Percentiles rank a stretch among this genome's conserved stretches.
Conservation (phyloP, 2,329 filamentous ascomycete genomes). For the Colletotrichum sp. region DNA sequence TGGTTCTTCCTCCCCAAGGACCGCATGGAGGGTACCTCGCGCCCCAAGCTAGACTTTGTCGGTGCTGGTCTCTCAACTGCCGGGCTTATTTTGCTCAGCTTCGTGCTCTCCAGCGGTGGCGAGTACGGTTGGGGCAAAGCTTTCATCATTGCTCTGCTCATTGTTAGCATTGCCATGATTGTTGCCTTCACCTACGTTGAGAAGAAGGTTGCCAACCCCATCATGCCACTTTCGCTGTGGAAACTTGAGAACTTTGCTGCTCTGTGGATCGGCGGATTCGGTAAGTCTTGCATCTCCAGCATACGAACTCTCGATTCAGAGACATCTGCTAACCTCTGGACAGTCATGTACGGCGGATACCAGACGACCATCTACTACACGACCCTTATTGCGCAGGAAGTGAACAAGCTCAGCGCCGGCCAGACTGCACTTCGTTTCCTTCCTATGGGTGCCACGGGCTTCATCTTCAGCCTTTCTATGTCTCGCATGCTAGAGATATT, state of each 20-base stretch:
- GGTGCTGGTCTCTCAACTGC: conserved; percentile 45
- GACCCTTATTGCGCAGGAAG: conserved; percentile 12
- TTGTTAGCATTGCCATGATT: conserved; percentile 41
- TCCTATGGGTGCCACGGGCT: conserved; percentile 9
- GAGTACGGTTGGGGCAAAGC: conserved; percentile 49
- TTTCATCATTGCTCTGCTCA: conserved; percentile 46
- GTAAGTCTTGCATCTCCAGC: not conserved
- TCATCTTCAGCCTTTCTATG: conserved; percentile 15
- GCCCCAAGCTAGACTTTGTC: conserved; percentile 42
- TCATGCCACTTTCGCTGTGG: conserved; percentile 51
- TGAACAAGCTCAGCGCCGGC: conserved; percentile 10
- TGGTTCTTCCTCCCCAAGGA: conserved; percentile 41
- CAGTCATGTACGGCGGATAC: conserved; percentile 16
- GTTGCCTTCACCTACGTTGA: conserved; percentile 42
- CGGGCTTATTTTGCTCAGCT: conserved; percentile 46
- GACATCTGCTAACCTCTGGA: not conserved
- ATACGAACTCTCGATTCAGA: not conserved
- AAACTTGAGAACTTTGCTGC: conserved; percentile 49
- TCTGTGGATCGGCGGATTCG: conserved; percentile 47
- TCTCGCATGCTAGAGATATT: conserved; percentile 16
- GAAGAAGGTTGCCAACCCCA: conserved; percentile 46
- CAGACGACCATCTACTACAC: conserved; percentile 17
- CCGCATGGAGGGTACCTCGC: conserved; percentile 31
- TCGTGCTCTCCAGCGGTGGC: conserved; percentile 48
- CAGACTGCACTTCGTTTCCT: conserved; percentile 13